Conservation (phyloP, 2,329 filamentous ascomycete species). For the Ramularia collo-cygni region DNA sequence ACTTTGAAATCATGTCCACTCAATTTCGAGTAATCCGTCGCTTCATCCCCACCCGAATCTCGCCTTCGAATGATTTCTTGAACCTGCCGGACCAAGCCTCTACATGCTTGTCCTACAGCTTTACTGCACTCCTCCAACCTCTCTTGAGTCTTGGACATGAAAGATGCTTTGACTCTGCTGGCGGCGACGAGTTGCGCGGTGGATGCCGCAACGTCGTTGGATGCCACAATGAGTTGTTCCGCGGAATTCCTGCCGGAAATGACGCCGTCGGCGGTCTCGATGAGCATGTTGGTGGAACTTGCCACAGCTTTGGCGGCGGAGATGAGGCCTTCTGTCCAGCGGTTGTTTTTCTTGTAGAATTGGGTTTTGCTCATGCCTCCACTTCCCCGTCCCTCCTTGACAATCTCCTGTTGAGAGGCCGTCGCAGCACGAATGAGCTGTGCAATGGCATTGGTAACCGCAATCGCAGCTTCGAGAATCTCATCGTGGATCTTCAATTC, state of each 20-base stretch:
- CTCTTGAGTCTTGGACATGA: conserved; percentile 97
- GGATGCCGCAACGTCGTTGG: conserved; percentile 91
- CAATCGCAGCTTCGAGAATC: conserved; percentile 85
- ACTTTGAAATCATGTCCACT: conserved; percentile 97
- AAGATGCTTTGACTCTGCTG: conserved; percentile 90
- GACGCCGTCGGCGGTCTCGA: conserved; percentile 95
- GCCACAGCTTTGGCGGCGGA: conserved; percentile 96
- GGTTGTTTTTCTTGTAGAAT: conserved; percentile 99
- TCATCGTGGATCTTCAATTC: conserved; percentile 93
- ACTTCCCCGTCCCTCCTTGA: conserved; percentile 82
- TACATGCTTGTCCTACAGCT: conserved; percentile 83
- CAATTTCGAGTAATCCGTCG: conserved; percentile 79
- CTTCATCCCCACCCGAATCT: conserved; percentile 67
- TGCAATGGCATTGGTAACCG: conserved; percentile 88
- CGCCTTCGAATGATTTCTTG: conserved; percentile 89
- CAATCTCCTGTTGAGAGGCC: conserved; percentile 89
- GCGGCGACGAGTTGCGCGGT: conserved; percentile 96
- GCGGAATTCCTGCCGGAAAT: conserved; percentile 86
- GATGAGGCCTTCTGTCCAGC: conserved; percentile 97
- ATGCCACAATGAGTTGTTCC: conserved; percentile 95
- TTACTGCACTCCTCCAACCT: conserved; percentile 84
- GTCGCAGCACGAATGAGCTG: conserved; percentile 93
- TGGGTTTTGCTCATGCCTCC: conserved; percentile 62
- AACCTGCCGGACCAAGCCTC: conserved; percentile 82
- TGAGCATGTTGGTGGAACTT: conserved; percentile 85